Conservation (phyloP, 768 basidiomycete species). For the Suillus subluteus region DNA sequence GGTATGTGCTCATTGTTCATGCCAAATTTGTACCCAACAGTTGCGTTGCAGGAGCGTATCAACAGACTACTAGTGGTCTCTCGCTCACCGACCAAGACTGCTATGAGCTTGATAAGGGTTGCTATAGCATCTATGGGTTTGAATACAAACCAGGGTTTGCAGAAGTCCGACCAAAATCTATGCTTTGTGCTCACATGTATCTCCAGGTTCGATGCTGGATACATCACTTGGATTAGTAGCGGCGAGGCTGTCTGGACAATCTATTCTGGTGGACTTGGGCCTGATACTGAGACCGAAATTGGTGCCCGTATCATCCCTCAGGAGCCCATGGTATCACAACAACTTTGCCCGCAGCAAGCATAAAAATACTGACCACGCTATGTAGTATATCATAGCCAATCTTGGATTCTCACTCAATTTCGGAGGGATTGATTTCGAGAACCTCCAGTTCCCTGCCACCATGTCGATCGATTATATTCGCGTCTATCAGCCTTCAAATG, state of each 20-base stretch:
- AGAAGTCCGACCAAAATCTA: too few relatives aligned
- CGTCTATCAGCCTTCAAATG: slow-evolving; percentile 62
- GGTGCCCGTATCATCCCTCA: slow-evolving; percentile 60
- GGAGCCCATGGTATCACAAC: slow-evolving; percentile 66
- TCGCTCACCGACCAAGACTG: slow-evolving; percentile 44
- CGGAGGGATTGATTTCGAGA: slow-evolving; percentile 61
- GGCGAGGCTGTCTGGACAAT: slow-evolving; percentile 61
- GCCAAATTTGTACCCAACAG: slow-evolving; percentile 23
- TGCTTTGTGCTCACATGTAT: not conserved
- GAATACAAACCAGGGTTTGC: slow-evolving; percentile 50
- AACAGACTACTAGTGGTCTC: slow-evolving; percentile 44
- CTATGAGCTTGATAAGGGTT: slow-evolving; percentile 44
- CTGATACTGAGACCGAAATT: slow-evolving; percentile 57
- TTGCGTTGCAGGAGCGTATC: slow-evolving; percentile 33
- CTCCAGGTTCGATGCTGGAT: slow-evolving; percentile 50
- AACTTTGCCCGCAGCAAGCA: not conserved
- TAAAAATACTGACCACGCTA: slow-evolving; percentile 6
- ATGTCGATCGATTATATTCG: slow-evolving; percentile 85
- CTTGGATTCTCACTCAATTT: slow-evolving; percentile 73
- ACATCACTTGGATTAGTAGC: slow-evolving; percentile 73
- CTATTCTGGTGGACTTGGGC: slow-evolving; percentile 47
- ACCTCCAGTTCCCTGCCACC: slow-evolving; percentile 55
- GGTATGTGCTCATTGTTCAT: slow-evolving; percentile 33
- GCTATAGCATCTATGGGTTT: slow-evolving; percentile 55
- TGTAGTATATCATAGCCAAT: slow-evolving; percentile 70